A percentile compares a stretch with the other conserved stretches of the same genome.
Evolutionary conservation across 2,329 filamentous ascomycete species (phyloP).

Genomic region (Colletotrichum cuscutae): DNA sequence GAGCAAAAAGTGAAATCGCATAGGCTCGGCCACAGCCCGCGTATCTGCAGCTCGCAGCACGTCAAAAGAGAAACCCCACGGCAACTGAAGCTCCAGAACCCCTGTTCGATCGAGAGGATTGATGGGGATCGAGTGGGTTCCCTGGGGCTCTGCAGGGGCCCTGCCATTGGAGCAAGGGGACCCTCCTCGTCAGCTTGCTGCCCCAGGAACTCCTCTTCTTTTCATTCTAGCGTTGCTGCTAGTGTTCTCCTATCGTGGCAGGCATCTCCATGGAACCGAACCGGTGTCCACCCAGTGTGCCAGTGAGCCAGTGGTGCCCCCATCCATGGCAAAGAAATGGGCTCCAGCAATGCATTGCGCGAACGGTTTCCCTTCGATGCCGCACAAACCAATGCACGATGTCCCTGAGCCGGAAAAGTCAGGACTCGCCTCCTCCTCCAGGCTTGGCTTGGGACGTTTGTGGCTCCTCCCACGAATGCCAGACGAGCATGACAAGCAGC

Average conservation of each 20-base stretch:
- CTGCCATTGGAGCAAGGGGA: conserved; percentile 23
- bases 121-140: conserved; percentile 35
- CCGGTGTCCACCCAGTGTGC: background rate
- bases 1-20: background rate
- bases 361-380: conserved; percentile 22
- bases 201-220: conserved; percentile 26
- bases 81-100: conserved; percentile 30
- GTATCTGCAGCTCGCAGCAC: conserved; percentile 27
- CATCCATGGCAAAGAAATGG: background rate
- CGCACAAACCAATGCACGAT: background rate
- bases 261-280: conserved; percentile 28
- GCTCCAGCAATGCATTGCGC: conserved; percentile 22
- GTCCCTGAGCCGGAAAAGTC: conserved; percentile 14
- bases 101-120: conserved; percentile 33
- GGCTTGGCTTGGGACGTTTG: background rate
- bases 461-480: background rate
- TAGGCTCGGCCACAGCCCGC: conserved; percentile 9
- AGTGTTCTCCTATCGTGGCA: conserved; percentile 22
- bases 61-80: conserved; percentile 29
- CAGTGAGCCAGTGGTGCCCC: background rate
- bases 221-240: conserved; percentile 11
- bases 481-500: background rate
- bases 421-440: background rate
- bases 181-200: conserved; percentile 20
- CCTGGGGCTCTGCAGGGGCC: conserved; percentile 33